Evolutionary conservation across 805 yeast genomes (phyloP), one percentile per base, ranked within the genome.

Genomic region (Barnettozyma populi): DNA sequence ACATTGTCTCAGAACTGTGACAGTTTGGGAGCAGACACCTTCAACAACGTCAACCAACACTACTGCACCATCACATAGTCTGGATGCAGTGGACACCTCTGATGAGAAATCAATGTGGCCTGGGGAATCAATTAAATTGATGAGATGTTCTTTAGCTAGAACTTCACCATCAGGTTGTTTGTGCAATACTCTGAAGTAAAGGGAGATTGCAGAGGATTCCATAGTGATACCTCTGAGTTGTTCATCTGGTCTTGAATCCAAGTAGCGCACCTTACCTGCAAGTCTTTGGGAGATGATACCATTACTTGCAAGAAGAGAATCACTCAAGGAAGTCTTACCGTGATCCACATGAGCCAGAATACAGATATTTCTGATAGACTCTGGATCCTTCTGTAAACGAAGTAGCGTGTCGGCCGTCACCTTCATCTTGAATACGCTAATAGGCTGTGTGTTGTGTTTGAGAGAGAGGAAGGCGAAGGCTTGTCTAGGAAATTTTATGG

Each of bases 61-160:
- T 3, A 94, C 85, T 0, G 98, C 97, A 40, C 98, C 98, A 63
- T 94, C 99, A 70, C 98, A 94, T 39, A 94, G 71, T 59, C 99
- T 75, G 2, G 98, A 90, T 1, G 98, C 96, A 0, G 97, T 87
- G 24, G 96, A 87, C 0, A 94, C 99, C 62, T 94, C 99, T 11
- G 95, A 85, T 1, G 96, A 85, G 64, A 94, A 94, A 67, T 94
- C 99, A 50, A 94, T 89, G 60, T 94, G 99, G n/a, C 99, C 99
- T 0, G 99, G 99, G 0, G 98, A 92, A 66, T 94, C 99, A 49
- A 94, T 92, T 57, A 94, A 75, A 62, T 94, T 94, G 61, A 94
- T 84, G 47, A 94, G 69, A 66, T 87, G 86, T 60, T 94, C 97
- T 37, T 79, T 79, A 36, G 84, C 76, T n/a, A 68, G 49, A 10